Conservation (phyloP, 2,329 filamentous ascomycete species). For the Allantophomopsis cytisporea region DNA sequence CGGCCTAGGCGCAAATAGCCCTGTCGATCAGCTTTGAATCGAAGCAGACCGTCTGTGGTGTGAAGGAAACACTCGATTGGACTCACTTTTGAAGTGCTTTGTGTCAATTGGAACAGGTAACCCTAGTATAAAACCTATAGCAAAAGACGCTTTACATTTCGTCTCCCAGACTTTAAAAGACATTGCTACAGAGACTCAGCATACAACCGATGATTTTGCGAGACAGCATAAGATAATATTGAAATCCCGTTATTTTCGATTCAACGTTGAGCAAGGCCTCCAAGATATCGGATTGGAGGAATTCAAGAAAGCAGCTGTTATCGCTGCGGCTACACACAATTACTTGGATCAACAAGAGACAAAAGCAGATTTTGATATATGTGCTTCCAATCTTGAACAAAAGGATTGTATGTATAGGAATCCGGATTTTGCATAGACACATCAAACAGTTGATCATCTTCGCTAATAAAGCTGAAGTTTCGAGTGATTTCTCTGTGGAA, state of each 20-base stretch:
- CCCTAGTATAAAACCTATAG: not conserved
- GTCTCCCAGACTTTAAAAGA: not conserved
- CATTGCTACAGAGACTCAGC: not conserved
- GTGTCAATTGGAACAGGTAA: not conserved
- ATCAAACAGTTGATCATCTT: too few relatives aligned
- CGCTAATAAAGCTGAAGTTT: too few relatives aligned
- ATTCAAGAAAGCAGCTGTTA: not conserved
- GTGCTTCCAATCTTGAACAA: too few relatives aligned
- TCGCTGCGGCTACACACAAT: not conserved
- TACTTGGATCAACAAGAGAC: not conserved
- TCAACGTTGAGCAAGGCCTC: not conserved
- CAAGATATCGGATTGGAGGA: not conserved
- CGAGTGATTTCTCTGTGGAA: too few relatives aligned
- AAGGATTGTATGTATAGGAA: too few relatives aligned
- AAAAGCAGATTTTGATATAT: too few relatives aligned
- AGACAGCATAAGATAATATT: not conserved
- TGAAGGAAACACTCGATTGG: not conserved
- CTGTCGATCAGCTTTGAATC: not conserved
- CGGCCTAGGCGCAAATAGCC: slow-evolving; percentile 3
- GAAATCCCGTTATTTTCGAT: not conserved
- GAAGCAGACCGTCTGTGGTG: not conserved
- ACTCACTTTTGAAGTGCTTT: not conserved
- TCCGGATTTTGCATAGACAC: too few relatives aligned
- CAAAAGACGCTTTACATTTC: not conserved
- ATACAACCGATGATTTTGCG: not conserved